Percentiles rank a stretch among this genome's conserved stretches.
Conservation (phyloP, 1,284 basidiomycete genomes). For the Polyporus tsugae region DNA sequence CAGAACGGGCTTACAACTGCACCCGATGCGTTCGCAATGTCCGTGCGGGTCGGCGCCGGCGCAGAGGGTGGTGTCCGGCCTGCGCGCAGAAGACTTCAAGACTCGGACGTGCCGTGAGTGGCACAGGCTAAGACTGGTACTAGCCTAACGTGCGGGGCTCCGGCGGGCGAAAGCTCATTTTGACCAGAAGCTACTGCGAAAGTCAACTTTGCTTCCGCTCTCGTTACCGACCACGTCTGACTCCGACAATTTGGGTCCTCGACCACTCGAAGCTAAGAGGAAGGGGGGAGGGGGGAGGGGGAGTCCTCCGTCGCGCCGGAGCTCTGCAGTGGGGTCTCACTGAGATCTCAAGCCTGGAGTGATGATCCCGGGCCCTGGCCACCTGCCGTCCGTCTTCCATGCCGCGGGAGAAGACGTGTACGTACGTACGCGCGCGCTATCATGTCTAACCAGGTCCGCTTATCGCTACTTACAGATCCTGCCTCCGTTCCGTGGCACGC, state of each 20-base stretch:
- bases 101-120: neutral
- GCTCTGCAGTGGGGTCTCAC: too few relatives aligned
- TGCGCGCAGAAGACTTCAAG: neutral
- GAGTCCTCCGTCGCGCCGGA: too few relatives aligned
- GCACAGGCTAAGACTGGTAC: neutral
- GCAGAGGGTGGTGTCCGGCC: neutral
- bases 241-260: too few relatives aligned
- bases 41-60: slow-evolving; percentile 7
- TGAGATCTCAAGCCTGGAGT: neutral
- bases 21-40: neutral
- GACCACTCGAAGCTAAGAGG: too few relatives aligned
- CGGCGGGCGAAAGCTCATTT: neutral
- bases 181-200: too few relatives aligned
- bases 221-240: too few relatives aligned
- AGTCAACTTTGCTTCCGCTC: too few relatives aligned
- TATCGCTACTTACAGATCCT: neutral
- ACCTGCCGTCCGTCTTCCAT: neutral
- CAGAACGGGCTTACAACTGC: neutral
- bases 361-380: neutral
- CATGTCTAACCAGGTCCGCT: neutral
- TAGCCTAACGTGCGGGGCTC: neutral
- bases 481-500: neutral
- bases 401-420: slow-evolving; percentile 5
- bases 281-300: too few relatives aligned
- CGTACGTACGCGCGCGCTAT: neutral